Percentiles rank a stretch among this genome's conserved stretches.
phyloP scores from a whole-genome alignment of 1,139 yeast genomes.

The Kodamaea sp. region DNA sequence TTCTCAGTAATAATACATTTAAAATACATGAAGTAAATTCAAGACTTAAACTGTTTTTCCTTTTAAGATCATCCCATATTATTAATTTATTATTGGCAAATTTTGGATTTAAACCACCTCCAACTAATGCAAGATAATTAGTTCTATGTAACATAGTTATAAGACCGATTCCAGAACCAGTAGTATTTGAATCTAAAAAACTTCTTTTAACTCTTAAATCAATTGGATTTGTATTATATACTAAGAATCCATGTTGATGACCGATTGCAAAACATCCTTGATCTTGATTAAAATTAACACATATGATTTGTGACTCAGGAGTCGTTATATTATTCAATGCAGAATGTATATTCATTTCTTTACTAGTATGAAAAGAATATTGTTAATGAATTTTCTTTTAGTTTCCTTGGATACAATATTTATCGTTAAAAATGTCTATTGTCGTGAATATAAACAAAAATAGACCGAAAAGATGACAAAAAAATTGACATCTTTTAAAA shows the following conservation, averaged over 20 bases:
- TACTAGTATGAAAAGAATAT: no score
- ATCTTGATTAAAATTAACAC: conserved; percentile 80
- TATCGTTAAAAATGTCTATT: no score
- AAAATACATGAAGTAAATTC: conserved; percentile 75
- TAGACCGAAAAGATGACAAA: no score
- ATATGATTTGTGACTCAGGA: conserved; percentile 43
- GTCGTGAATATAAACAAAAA: no score
- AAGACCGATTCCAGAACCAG: conserved; percentile 64
- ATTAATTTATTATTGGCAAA: conserved; percentile 74
- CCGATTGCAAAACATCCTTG: conserved; percentile 87
- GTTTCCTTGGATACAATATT: no score
- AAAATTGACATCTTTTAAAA: no score
- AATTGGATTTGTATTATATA: conserved; percentile 85
- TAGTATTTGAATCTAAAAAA: conserved; percentile 24
- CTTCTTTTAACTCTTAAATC: conserved; percentile 71
- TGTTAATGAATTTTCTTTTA: no score
- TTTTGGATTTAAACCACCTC: conserved; percentile 79
- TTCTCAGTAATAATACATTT: conserved; percentile 70
- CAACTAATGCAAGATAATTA: conserved; percentile 82
- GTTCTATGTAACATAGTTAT: conserved; percentile 85
- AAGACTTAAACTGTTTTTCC: conserved; percentile 67
- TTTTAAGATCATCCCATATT: conserved; percentile 88
- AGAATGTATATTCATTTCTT: conserved; percentile 38
- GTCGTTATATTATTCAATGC: conserved; percentile 21
- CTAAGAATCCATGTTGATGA: conserved; percentile 76